phyloP scores from a whole-genome alignment of 306 rosid species.

The Datisca glomerata region DNA sequence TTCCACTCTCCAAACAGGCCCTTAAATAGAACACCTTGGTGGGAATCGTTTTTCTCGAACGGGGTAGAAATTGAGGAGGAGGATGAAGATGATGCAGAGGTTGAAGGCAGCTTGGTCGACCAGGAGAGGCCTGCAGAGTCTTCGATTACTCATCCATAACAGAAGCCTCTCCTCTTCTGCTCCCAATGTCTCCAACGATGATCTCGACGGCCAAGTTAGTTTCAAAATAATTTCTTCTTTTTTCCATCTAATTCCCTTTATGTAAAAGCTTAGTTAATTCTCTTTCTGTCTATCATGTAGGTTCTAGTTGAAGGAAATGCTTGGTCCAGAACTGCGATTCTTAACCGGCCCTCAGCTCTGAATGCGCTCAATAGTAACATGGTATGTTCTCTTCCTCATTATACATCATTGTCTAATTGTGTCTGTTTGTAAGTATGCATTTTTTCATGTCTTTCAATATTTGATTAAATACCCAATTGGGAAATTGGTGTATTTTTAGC shows the following conservation, averaged over 20 bases:
- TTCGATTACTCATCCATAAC: slow-evolving; percentile 8
- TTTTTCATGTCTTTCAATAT: no score
- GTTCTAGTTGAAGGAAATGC: slow-evolving; percentile 39
- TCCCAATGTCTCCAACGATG: slow-evolving; percentile 10
- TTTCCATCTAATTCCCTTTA: not conserved
- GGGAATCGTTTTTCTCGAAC: no score
- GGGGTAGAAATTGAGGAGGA: no score
- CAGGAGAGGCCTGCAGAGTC: slow-evolving; percentile 13
- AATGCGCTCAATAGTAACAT: slow-evolving; percentile 34
- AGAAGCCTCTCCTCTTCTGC: slow-evolving; percentile 29
- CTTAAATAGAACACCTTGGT: no score
- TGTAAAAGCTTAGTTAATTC: not conserved
- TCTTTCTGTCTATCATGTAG: slow-evolving; percentile 6
- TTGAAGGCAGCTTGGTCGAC: slow-evolving; percentile 20
- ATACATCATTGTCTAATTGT: no score
- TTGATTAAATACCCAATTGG: not conserved
- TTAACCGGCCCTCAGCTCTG: slow-evolving; percentile 47
- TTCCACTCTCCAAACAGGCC: no score
- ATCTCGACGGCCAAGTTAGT: slow-evolving; percentile 28
- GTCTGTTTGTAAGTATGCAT: no score
- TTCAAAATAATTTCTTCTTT: slow-evolving; percentile 6
- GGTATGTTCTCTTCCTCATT: slow-evolving; percentile 16
- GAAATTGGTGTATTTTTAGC: not conserved
- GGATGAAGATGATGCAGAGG: slow-evolving; percentile 16
- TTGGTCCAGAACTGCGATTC: slow-evolving; percentile 54